Base-by-base conservation (phyloP, 768 basidiomycete genomes). In the Tulasnella sp. region DNA sequence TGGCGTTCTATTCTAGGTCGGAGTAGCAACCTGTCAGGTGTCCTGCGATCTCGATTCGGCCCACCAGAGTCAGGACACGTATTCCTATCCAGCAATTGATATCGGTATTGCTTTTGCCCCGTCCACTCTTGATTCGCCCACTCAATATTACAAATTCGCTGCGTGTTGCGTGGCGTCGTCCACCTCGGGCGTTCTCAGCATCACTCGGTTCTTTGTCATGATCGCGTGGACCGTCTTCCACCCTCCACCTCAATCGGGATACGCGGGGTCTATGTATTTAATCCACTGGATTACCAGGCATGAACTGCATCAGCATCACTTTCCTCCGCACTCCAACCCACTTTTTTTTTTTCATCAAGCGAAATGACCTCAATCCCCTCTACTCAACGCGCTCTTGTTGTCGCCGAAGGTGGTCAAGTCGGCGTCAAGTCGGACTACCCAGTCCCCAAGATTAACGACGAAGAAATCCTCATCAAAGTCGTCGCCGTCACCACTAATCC, bases 401-500 rank as follows among this genome's bases (percentile, higher is more conserved):
- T 58, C 42, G 46, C 20, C n/a, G 54, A 46, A 46, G 46, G 54
- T 46, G 28, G 46, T 6, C 41, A 76, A 34, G 46, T 46, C 20
- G 46, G 54, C 34, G 54, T 50, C 20, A 76, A 20, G 46, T 37
- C 54, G 24, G 58, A 60, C 28, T 58, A n/a, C 34, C n/a, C 77
- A 3, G 28, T 78, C 40, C 77, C 77, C 22, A 42, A 44, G 28
- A 31, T 69, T 31, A 60, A 54, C 44, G 58, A 78, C 31, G 77
- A 78, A 18, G 41, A 78, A 20, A 72, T 80, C 31, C 80, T 81
- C 28, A 42, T 81, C 80, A 81, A 81, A 34, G 58, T 81, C 22
- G 44, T 42, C 20, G 81, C 81, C 11, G 73, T 82, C 24, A 72
- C 83, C 37, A 78, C 82, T 42, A 83, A 83, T 60, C 83, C 83